phyloP scores from a whole-genome alignment of 257 asterid species.

The Jasminum sambac region DNA sequence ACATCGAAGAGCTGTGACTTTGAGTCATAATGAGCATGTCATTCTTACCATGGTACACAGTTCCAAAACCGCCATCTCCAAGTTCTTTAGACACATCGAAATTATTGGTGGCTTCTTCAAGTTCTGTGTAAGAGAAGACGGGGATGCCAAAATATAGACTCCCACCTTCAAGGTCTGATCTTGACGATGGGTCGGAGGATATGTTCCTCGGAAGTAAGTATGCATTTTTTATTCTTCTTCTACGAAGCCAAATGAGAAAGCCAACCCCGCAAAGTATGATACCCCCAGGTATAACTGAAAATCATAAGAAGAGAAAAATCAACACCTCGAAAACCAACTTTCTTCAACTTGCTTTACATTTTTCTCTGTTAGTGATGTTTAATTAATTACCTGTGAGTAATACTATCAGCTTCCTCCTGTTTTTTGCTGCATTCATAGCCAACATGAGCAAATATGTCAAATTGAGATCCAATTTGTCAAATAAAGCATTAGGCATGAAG shows the following conservation, averaged over 20 bases:
- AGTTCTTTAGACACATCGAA: constrained; percentile 45
- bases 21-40: neutral
- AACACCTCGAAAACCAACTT: neutral
- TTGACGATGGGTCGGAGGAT: constrained; percentile 27
- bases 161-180: constrained; percentile 29
- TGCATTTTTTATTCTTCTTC: constrained; percentile 16
- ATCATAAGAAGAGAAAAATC: constrained; percentile 7
- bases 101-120: constrained; percentile 44
- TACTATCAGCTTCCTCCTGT: neutral
- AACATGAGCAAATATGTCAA: constrained; percentile 15
- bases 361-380: too few species aligned
- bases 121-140: constrained; percentile 45
- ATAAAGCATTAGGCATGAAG: neutral
- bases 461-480: neutral
- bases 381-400: constrained; percentile 29
- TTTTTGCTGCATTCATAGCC: constrained; percentile 24
- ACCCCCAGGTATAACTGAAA: constrained; percentile 34
- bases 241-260: constrained; percentile 20
- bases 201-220: constrained; percentile 17
- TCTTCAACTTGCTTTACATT: too few species aligned
- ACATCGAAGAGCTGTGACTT: neutral
- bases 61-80: constrained; percentile 63
- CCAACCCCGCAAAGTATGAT: constrained; percentile 16
- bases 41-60: constrained; percentile 51
- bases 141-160: constrained; percentile 35